Evolutionary conservation across 2,329 filamentous ascomycete species (phyloP).

Genomic region (Hymenotorrendiella dingleyae): DNA sequence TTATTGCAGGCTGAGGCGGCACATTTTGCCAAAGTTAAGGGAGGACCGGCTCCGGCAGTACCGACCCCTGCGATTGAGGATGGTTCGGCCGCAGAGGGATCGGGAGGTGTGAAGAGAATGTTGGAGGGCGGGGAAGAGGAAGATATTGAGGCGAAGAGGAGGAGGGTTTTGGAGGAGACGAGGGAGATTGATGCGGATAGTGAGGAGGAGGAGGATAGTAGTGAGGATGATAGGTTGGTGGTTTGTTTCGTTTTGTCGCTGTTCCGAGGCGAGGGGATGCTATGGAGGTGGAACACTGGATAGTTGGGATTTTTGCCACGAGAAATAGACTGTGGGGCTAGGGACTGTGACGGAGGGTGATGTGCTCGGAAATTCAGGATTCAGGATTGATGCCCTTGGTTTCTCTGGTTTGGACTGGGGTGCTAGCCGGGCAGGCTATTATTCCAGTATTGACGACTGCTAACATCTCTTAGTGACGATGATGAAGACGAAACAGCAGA

Average conservation of each 20-base stretch:
- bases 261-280: no score
- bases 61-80: conserved; percentile 23
- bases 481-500: conserved; percentile 82
- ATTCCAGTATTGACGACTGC: no score
- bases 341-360: no score
- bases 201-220: conserved; percentile 56
- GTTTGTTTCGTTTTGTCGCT: no score
- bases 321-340: no score
- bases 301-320: no score
- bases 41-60: conserved; percentile 39
- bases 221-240: conserved; percentile 51
- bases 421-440: no score
- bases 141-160: conserved; percentile 74
- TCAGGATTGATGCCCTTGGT: neutral
- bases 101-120: conserved; percentile 59
- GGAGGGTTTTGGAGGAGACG: conserved; percentile 81
- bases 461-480: conserved; percentile 60
- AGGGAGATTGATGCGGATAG: conserved; percentile 81
- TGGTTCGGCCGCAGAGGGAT: conserved; percentile 46
- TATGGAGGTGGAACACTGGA: no score
- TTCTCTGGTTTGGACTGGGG: neutral
- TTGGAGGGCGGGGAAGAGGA: conserved; percentile 53
- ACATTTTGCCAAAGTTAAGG: conserved; percentile 80
- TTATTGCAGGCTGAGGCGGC: conserved; percentile 82
- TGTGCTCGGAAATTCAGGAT: neutral